Evolutionary conservation across 208 protist species (phyloP).

Genomic region (Trypanosoma grayi): DNA sequence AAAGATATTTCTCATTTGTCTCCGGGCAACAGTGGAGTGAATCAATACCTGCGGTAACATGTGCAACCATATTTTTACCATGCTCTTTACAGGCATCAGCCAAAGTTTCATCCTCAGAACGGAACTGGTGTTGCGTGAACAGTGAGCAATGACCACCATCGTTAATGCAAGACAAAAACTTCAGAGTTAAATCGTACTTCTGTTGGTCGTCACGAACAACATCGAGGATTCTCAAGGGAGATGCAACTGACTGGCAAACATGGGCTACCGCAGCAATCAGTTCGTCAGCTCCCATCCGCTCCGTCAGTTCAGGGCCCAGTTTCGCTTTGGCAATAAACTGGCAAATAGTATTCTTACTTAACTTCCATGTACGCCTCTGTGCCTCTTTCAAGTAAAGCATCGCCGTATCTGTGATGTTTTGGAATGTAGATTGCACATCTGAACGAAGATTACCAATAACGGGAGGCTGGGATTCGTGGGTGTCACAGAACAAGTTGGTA

Average conservation of each 20-base stretch:
- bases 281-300: conserved; percentile 1
- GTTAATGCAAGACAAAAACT: conserved; percentile 63
- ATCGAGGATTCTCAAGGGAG: conserved; percentile 61
- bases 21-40: conserved; percentile 55
- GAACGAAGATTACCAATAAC: conserved; percentile 29
- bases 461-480: conserved; percentile 31
- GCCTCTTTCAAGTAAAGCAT: conserved; percentile 50
- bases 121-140: conserved; percentile 29
- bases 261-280: conserved; percentile 14
- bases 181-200: conserved; percentile 47
- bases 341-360: conserved; percentile 46
- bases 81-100: conserved; percentile 28
- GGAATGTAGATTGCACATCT: conserved; percentile 28
- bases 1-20: conserved; percentile 62
- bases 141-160: conserved; percentile 85
- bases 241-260: conserved; percentile 44
- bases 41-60: conserved; percentile 64
- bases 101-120: not conserved
- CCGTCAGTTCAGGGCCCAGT: conserved; percentile 26
- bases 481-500: conserved; percentile 60
- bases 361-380: conserved; percentile 50
- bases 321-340: conserved; percentile 36
- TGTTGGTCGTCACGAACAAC: conserved; percentile 61
- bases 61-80: conserved; percentile 69
- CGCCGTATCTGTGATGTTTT: conserved; percentile 88